These are phyloP conservation scores for Trypanosoma rangeli DNA, from an alignment of 208 protist species.

Conservation along the genomic window DNA sequence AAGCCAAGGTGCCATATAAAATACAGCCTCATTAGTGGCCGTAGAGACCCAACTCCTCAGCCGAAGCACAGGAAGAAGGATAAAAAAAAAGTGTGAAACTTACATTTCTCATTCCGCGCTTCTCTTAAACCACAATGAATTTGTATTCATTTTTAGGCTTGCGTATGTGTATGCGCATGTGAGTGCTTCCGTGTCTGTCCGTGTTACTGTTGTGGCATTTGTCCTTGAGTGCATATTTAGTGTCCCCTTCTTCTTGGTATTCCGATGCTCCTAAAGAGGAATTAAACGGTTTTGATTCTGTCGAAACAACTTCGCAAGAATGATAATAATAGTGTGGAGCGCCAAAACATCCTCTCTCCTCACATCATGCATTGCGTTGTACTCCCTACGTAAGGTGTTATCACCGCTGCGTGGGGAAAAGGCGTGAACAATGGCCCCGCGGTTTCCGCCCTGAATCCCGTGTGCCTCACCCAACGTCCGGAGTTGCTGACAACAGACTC, in stretches of 20 bases:
- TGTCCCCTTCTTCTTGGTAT: constrained; percentile 2
- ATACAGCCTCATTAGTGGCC: no score
- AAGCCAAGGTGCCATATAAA: neutral
- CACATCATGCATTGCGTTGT: constrained; percentile 52
- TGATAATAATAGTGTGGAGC: constrained; percentile 65
- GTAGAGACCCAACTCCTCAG: no score
- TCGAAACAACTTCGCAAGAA: constrained; percentile 75
- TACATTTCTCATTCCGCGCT: neutral
- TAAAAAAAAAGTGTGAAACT: neutral
- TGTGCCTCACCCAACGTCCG: constrained; percentile 49
- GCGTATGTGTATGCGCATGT: no score
- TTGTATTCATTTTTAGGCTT: no score
- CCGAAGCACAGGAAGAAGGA: neutral
- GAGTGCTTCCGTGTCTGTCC: no score
- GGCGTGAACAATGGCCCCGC: constrained; percentile 41
- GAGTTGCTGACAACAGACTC: constrained; percentile 61
- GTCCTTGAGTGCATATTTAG: no score
- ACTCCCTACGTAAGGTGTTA: constrained; percentile 16
- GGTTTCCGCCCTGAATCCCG: constrained; percentile 38
- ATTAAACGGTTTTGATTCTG: constrained; percentile 84
- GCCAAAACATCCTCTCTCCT: constrained; percentile 58
- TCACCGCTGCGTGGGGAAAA: constrained; percentile 17
- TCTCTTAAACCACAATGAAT: neutral
- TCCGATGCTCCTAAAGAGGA: constrained; percentile 42
- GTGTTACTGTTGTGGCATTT: no score